A percentile compares a stretch with the other conserved stretches of the same genome.
Conservation (phyloP, 2,329 filamentous ascomycete genomes). For the Xylaria sp. region DNA sequence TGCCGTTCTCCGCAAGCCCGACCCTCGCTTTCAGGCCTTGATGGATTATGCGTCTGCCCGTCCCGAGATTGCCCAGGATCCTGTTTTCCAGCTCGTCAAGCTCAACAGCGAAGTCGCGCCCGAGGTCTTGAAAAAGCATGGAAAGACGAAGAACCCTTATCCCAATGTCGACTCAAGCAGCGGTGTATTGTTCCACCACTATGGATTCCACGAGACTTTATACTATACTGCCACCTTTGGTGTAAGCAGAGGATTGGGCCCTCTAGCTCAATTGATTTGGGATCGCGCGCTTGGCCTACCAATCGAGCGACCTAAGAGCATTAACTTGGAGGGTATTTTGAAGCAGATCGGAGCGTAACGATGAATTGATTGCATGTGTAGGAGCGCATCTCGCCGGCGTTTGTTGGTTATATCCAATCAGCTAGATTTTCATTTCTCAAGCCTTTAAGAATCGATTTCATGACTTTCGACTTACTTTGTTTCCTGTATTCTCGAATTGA, state of each 20-base stretch:
- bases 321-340: slow-evolving; percentile 86
- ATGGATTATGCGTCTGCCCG: slow-evolving; percentile 93
- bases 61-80: slow-evolving; percentile 83
- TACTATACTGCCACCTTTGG: slow-evolving; percentile 85
- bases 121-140: slow-evolving; percentile 87
- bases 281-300: slow-evolving; percentile 91
- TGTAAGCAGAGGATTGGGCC: slow-evolving; percentile 76
- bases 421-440: slow-evolving; percentile 29
- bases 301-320: slow-evolving; percentile 97
- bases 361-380: slow-evolving; percentile 20
- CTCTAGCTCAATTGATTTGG: slow-evolving; percentile 94
- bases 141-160: slow-evolving; percentile 98
- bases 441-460: slow-evolving; percentile 1
- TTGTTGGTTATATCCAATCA: slow-evolving; percentile 22
- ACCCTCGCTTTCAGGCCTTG: slow-evolving; percentile 92
- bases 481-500: not conserved
- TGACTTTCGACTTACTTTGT: slow-evolving; percentile 2
- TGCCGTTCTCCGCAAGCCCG: slow-evolving; percentile 93
- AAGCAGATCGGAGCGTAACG: slow-evolving; percentile 60
- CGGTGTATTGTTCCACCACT: slow-evolving; percentile 96
- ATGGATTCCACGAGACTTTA: slow-evolving; percentile 94
- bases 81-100: slow-evolving; percentile 92
- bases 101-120: slow-evolving; percentile 92
- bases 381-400: slow-evolving; percentile 25
- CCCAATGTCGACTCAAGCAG: slow-evolving; percentile 95